phyloP scores from a whole-genome alignment of 805 yeast species.

The Myxozyma sirexii region DNA sequence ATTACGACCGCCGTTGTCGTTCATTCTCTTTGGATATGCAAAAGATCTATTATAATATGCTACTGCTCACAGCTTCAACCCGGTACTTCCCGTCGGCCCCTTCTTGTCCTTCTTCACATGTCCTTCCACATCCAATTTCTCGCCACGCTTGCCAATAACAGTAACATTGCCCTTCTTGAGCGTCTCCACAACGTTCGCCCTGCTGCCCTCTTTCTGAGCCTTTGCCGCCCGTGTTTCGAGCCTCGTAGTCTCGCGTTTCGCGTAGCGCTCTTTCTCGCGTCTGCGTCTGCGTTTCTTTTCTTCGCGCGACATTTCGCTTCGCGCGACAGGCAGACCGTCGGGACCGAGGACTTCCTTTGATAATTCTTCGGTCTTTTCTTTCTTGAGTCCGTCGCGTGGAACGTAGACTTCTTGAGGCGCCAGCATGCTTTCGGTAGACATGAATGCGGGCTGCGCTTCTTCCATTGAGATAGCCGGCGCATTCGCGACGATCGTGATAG shows the following conservation, averaged over 20 bases:
- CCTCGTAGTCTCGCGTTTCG: conserved; percentile 51
- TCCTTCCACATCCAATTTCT: conserved; percentile 72
- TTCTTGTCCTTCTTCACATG: conserved; percentile 49
- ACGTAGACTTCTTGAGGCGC: conserved; percentile 95
- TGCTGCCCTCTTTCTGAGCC: conserved; percentile 56
- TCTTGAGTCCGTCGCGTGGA: conserved; percentile 40
- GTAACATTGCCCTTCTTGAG: conserved; percentile 72
- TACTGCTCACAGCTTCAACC: conserved; percentile 17
- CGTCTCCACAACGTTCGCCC: conserved; percentile 67
- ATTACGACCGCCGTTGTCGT: no score
- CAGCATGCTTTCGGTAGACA: conserved; percentile 69
- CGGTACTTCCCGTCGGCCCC: conserved; percentile 8
- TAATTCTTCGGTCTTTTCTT: conserved; percentile 46
- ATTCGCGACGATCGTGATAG: conserved; percentile 79
- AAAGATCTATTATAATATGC: background rate
- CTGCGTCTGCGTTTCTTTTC: conserved; percentile 87
- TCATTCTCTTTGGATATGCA: background rate
- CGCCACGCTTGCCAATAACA: conserved; percentile 74
- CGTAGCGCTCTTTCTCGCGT: conserved; percentile 78
- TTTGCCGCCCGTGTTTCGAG: conserved; percentile 43
- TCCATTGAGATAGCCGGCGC: conserved; percentile 86
- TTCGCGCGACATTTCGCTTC: conserved; percentile 78
- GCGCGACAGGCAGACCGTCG: conserved; percentile 78
- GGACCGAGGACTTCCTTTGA: conserved; percentile 62
- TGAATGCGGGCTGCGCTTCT: conserved; percentile 90